Evolutionary conservation across 2,329 filamentous ascomycete species (phyloP).

Genomic region (Colletotrichum falcatum): DNA sequence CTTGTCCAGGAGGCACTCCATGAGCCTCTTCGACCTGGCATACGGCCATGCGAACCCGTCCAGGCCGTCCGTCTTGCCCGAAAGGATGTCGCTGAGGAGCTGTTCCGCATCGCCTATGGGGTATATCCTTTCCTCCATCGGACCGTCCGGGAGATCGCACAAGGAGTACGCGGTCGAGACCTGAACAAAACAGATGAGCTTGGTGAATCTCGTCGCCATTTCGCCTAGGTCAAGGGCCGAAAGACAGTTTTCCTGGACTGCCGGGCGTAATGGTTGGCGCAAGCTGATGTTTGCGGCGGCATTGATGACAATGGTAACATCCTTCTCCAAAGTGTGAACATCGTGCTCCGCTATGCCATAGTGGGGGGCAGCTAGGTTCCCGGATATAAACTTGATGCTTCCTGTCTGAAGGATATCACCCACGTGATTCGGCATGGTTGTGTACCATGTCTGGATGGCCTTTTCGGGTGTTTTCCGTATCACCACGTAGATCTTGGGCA

Average conservation of each 20-base stretch:
- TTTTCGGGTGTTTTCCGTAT: constrained; percentile 1
- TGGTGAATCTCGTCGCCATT: not conserved
- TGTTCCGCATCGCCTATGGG: not conserved
- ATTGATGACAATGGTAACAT: not conserved
- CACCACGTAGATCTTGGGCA: constrained; percentile 5
- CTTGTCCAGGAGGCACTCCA: not conserved
- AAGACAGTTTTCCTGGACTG: not conserved
- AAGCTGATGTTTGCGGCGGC: not conserved
- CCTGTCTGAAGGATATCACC: not conserved
- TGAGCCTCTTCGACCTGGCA: constrained; percentile 2
- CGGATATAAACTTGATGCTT: not conserved
- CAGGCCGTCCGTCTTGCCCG: not conserved
- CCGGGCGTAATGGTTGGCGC: not conserved
- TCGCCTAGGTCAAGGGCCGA: not conserved
- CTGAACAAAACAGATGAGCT: not conserved
- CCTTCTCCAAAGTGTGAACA: not conserved
- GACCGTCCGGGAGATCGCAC: not conserved
- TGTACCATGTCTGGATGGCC: not conserved
- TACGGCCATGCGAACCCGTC: not conserved
- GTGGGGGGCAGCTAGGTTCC: not conserved
- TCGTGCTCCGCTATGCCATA: not conserved
- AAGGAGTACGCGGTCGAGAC: not conserved
- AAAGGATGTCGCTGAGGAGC: not conserved
- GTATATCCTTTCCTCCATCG: not conserved
- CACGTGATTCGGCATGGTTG: not conserved